Evolutionary conservation across 176 grass and related monocot genomes (phyloP).

Genomic region (Oryza meridionalis): DNA sequence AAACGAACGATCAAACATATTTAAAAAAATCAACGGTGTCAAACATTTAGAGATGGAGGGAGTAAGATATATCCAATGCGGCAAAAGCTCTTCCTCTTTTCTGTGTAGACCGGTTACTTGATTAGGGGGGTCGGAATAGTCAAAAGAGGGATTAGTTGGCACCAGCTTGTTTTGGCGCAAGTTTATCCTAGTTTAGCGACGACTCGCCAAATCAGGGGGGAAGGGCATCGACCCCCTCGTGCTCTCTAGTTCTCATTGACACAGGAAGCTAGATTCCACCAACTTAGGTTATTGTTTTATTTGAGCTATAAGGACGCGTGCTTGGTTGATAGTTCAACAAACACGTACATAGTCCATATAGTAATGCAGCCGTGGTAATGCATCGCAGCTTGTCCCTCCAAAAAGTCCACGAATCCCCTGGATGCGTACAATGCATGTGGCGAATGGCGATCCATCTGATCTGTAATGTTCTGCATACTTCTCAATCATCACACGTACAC

Average conservation of each 20-base stretch:
- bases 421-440: background rate
- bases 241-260: background rate
- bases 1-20: too few species aligned
- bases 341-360: background rate
- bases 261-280: background rate
- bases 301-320: background rate
- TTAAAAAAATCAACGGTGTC: too few species aligned
- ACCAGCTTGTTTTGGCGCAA: background rate
- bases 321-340: background rate
- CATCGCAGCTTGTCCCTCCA: background rate
- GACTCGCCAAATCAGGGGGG: background rate
- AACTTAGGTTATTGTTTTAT: background rate
- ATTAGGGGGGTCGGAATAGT: background rate
- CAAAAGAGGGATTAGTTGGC: background rate
- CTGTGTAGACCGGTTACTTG: background rate
- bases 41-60: too few species aligned
- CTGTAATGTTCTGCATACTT: background rate
- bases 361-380: background rate
- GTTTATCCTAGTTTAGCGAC: background rate
- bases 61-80: background rate
- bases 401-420: background rate
- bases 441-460: constrained; percentile 6
- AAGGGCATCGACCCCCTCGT: background rate
- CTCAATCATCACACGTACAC: background rate
- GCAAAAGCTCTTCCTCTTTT: background rate